Base-by-base conservation (phyloP, 805 yeast species). In the Ogataea corticis region DNA sequence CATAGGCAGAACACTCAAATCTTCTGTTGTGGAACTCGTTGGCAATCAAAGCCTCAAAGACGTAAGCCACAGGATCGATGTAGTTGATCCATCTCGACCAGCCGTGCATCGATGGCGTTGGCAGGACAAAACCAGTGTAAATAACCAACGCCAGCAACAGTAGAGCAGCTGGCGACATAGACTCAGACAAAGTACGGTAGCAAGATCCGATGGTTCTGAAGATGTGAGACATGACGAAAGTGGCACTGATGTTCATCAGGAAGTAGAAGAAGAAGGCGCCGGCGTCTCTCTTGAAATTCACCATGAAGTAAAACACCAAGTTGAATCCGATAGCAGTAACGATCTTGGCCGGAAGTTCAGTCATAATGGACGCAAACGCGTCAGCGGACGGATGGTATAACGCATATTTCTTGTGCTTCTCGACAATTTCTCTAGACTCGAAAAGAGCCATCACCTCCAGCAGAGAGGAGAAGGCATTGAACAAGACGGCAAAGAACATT, bases 51-150 rank as follows among this genome's bases (percentile, higher is more conserved):
- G 84, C 68, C 61, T 81, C 85, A 55, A 80, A 80, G 15, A 75
- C 69, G 54, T 79, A 80, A 10, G 77, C 76, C 40, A 79, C 59
- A 2, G 85, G 85, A 52, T 80, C 71, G 37, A 80, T 54, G 54
- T 77, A 80, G 62, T 76, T 75, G 48, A 80, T 77, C 85, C 84
- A 80, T 54, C 79, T 70, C 29, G 79, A 73, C 85, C 85, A 80
- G 12, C 83, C 81, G 47, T 72, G 67, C 77, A 79, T 77, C 38
- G 70, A 65, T 4, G 73, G 70, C 27, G 74, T 72, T 25, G 84
- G 85, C 47, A 79, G 66, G 25, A 74, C 77, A 61, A 79, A 80
- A 33, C 84, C 84, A 3, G 80, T 72, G 58, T 69, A 79, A 58
- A 77, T 69, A 5, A 75, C 62, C 52, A 79, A 55, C 9, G 72